A percentile compares a stretch with the other conserved stretches of the same genome.
Evolutionary conservation across 768 basidiomycete species (phyloP).

Genomic region (Boletellus ananas): DNA sequence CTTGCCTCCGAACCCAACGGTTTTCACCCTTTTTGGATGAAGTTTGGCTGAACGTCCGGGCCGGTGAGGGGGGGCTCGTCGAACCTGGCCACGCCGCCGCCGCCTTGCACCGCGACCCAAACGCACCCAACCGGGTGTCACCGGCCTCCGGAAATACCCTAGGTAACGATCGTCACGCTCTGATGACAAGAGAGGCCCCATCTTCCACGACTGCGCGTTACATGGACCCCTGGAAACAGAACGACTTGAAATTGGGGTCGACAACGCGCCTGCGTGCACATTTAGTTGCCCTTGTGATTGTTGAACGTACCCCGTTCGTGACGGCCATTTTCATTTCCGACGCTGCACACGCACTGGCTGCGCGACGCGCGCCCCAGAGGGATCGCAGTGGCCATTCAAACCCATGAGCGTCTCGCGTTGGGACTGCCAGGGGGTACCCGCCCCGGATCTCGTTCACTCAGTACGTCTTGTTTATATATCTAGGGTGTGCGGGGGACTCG

Average conservation of each 20-base stretch:
- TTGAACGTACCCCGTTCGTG: not conserved
- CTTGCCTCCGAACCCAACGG: constrained; percentile 9
- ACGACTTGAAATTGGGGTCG: not conserved
- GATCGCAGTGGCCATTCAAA: not conserved
- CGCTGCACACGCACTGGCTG: constrained; percentile 1
- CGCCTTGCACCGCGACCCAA: not conserved
- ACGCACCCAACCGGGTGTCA: too few species aligned
- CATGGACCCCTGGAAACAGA: not conserved
- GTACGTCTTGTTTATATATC: not conserved
- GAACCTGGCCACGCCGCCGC: not conserved
- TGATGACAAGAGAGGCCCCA: too few species aligned
- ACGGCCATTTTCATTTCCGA: constrained; percentile 21
- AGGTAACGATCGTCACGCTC: not conserved
- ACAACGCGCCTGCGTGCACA: not conserved
- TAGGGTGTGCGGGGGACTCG: constrained; percentile 18
- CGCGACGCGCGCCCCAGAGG: not conserved
- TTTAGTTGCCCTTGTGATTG: too few species aligned
- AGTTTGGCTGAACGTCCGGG: constrained; percentile 1
- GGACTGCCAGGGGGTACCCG: constrained; percentile 15
- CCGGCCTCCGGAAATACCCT: not conserved
- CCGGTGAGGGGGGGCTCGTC: too few species aligned
- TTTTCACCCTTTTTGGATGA: not conserved
- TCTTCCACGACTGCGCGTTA: not conserved
- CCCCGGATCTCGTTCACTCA: constrained; percentile 6
- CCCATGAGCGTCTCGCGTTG: constrained; percentile 1